phyloP scores from a whole-genome alignment of 495 filamentous ascomycete species.

The Penicillium cosmopolitanum region DNA sequence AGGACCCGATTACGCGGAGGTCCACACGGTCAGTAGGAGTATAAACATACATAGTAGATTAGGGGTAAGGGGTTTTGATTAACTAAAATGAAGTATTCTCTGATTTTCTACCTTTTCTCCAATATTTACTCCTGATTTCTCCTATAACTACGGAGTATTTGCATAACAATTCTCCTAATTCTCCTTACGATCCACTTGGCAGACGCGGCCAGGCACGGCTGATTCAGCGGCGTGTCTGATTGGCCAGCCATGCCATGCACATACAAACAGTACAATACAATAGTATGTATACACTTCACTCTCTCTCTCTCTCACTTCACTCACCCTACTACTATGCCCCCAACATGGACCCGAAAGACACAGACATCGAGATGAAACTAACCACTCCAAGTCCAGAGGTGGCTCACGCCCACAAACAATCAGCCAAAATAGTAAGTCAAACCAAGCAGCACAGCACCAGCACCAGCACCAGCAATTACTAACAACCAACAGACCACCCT shows the following conservation, averaged over 20 bases:
- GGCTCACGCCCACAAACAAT: neutral
- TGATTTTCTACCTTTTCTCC: neutral
- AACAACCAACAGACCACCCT: slow-evolving; percentile 29
- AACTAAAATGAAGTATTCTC: neutral
- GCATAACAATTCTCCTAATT: too few species aligned
- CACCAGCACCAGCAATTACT: neutral
- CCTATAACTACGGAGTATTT: too few species aligned
- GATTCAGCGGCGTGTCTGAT: slow-evolving; percentile 7
- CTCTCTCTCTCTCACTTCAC: too few species aligned
- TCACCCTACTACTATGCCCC: too few species aligned
- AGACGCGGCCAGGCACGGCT: neutral
- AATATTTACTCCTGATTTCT: neutral
- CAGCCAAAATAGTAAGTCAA: neutral
- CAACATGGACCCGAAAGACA: neutral
- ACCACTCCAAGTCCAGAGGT: neutral
- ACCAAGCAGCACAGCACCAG: neutral
- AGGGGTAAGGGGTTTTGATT: too few species aligned
- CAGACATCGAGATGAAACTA: neutral
- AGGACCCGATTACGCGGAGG: slow-evolving; percentile 23
- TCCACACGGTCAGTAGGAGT: neutral
- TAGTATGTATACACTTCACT: too few species aligned
- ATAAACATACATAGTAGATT: neutral
- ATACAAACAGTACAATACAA: slow-evolving; percentile 9
- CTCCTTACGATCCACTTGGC: neutral
- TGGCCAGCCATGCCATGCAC: neutral